Percentiles rank a stretch among this genome's conserved stretches.
These are phyloP conservation scores for Picea sitchensis DNA, from an alignment of 75 land plant genomes.

Conservation along the genomic window DNA sequence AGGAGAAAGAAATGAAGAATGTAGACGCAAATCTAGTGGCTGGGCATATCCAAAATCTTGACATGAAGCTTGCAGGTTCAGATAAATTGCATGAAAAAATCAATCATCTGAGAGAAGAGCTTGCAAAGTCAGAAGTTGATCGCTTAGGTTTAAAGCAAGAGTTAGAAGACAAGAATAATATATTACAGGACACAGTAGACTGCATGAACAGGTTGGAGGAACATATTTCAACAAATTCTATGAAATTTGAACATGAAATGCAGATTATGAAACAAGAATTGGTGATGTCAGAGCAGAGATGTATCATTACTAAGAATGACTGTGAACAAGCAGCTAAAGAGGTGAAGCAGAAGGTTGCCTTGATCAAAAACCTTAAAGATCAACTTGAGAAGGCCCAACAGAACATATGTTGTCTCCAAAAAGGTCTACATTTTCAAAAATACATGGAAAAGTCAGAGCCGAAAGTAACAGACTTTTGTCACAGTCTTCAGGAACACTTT, in stretches of 20 bases:
- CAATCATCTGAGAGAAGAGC: conserved; percentile 28
- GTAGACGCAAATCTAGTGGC: conserved; percentile 24
- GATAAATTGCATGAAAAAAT: conserved; percentile 30
- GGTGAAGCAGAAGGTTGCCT: conserved; percentile 12
- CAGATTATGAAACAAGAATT: conserved; percentile 53
- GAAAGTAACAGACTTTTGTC: conserved; percentile 13
- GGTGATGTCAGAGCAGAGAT: conserved; percentile 34
- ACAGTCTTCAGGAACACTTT: conserved; percentile 25
- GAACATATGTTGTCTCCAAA: conserved; percentile 31
- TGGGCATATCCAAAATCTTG: conserved; percentile 40
- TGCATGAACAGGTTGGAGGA: conserved; percentile 36
- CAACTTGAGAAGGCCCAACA: conserved; percentile 31
- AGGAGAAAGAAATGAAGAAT: conserved; percentile 44
- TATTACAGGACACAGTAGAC: conserved; percentile 18
- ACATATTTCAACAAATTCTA: conserved; percentile 19
- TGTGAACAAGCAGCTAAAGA: conserved; percentile 29
- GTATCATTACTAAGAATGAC: conserved; percentile 26
- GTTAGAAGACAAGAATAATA: conserved; percentile 38
- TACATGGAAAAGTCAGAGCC: conserved; percentile 21
- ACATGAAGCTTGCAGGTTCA: conserved; percentile 30
- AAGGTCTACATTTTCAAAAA: conserved; percentile 31
- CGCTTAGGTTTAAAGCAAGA: conserved; percentile 27
- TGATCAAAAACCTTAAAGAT: conserved; percentile 20
- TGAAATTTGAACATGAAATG: conserved; percentile 58
- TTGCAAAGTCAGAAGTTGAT: conserved; percentile 37